Evolutionary conservation across 1,139 yeast species (phyloP).

Genomic region (Komagataea norvegica): DNA sequence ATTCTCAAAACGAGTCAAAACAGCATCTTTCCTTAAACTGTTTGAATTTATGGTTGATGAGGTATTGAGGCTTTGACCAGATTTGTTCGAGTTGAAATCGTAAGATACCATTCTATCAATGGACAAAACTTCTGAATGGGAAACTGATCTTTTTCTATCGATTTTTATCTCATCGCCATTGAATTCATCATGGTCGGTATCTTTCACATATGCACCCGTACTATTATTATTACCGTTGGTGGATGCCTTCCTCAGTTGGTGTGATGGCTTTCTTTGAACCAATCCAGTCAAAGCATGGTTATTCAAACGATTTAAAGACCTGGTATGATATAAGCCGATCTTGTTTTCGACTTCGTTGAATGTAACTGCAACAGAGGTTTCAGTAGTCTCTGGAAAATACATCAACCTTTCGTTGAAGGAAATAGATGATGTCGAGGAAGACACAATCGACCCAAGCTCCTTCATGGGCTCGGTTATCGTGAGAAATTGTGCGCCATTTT

Average conservation of each 20-base stretch:
- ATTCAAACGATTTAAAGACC: constrained; percentile 33
- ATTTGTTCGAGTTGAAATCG: constrained; percentile 19
- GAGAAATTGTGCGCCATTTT: constrained; percentile 43
- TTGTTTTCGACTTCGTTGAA: constrained; percentile 41
- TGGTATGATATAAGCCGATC: constrained; percentile 47
- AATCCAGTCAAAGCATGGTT: constrained; percentile 8
- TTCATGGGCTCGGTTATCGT: constrained; percentile 66
- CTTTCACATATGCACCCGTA: constrained; percentile 1
- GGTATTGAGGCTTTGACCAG: constrained; percentile 14
- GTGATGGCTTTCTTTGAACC: constrained; percentile 18
- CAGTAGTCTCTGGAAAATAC: constrained; percentile 41
- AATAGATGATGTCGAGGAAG: constrained; percentile 67
- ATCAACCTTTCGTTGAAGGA: constrained; percentile 53
- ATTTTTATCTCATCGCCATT: constrained; percentile 16
- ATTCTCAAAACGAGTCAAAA: constrained; percentile 56
- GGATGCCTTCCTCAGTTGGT: constrained; percentile 13
- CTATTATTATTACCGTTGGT: constrained; percentile 1
- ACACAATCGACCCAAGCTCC: constrained; percentile 61
- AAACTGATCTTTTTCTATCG: constrained; percentile 51
- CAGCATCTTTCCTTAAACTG: constrained; percentile 49
- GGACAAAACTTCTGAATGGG: constrained; percentile 54
- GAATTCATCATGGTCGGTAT: constrained; percentile 3
- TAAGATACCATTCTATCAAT: constrained; percentile 58
- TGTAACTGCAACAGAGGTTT: constrained; percentile 47
- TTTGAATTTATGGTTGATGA: constrained; percentile 12